Conservation (phyloP, 129 eudicot genomes). For the Tagetes erecta region DNA sequence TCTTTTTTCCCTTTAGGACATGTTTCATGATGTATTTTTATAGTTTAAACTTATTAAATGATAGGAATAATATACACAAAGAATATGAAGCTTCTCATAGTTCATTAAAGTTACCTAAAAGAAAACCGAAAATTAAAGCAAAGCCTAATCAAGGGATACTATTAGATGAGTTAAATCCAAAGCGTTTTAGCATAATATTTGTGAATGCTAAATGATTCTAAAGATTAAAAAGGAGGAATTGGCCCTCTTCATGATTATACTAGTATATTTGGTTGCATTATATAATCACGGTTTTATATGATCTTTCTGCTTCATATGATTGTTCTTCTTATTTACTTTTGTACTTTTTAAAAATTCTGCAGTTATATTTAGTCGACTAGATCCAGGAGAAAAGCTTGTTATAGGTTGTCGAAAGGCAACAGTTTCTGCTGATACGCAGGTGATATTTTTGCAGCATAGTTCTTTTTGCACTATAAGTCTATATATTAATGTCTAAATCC, state of each 20-base stretch:
- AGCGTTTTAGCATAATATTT: not conserved
- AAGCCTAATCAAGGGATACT: not conserved
- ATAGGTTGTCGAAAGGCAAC: not conserved
- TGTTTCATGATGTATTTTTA: not conserved
- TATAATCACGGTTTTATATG: not conserved
- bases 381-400: constrained; percentile 12
- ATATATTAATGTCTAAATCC: not conserved
- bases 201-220: too few relatives aligned
- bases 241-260: not conserved
- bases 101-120: not conserved
- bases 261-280: not conserved
- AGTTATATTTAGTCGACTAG: constrained; percentile 10
- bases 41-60: not conserved
- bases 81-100: not conserved
- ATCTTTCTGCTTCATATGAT: not conserved
- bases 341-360: not conserved
- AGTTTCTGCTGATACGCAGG: not conserved
- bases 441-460: not conserved
- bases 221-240: not conserved
- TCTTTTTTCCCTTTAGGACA: not conserved
- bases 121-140: not conserved
- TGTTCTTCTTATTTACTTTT: not conserved
- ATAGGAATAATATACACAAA: not conserved
- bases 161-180: not conserved
- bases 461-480: not conserved